phyloP scores from a whole-genome alignment of 2,329 filamentous ascomycete species.

The Diaporthe sp. region DNA sequence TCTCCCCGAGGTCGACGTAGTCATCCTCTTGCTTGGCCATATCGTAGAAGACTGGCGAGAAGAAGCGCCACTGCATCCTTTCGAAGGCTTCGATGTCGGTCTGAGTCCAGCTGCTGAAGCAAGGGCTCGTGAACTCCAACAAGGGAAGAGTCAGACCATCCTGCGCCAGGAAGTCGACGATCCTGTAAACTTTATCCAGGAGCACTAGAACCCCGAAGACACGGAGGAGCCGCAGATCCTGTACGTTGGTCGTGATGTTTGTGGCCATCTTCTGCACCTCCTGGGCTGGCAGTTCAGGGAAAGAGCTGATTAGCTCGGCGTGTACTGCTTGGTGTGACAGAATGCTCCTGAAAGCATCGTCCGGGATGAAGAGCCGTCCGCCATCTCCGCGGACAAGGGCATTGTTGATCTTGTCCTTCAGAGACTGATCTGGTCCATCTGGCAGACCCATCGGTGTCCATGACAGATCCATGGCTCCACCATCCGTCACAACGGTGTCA shows the following conservation, averaged over 20 bases:
- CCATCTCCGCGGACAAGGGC: slow-evolving; percentile 36
- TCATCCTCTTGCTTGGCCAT: slow-evolving; percentile 31
- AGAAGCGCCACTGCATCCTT: slow-evolving; percentile 37
- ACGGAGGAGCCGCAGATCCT: slow-evolving; percentile 20
- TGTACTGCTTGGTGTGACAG: slow-evolving; percentile 30
- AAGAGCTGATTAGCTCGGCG: slow-evolving; percentile 27
- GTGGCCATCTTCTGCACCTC: slow-evolving; percentile 31
- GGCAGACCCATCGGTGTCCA: slow-evolving; percentile 28
- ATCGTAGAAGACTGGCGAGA: slow-evolving; percentile 36
- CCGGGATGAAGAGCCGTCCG: slow-evolving; percentile 36
- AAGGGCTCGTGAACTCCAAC: slow-evolving; percentile 13
- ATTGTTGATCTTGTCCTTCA: slow-evolving; percentile 36
- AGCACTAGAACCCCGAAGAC: slow-evolving; percentile 36
- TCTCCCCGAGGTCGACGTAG: slow-evolving; percentile 37
- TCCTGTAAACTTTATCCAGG: slow-evolving; percentile 28
- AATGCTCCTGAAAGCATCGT: slow-evolving; percentile 27
- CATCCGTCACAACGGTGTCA: slow-evolving; percentile 1
- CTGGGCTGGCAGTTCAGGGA: slow-evolving; percentile 9
- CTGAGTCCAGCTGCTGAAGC: slow-evolving; percentile 35
- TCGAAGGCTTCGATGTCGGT: slow-evolving; percentile 34
- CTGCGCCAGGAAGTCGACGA: slow-evolving; percentile 26
- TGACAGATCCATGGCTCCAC: slow-evolving; percentile 27
- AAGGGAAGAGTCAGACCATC: slow-evolving; percentile 29
- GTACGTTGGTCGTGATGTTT: slow-evolving; percentile 16
- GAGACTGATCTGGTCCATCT: slow-evolving; percentile 10